Conservation (phyloP, 2,329 filamentous ascomycete genomes). For the Hypoxylon sp. region DNA sequence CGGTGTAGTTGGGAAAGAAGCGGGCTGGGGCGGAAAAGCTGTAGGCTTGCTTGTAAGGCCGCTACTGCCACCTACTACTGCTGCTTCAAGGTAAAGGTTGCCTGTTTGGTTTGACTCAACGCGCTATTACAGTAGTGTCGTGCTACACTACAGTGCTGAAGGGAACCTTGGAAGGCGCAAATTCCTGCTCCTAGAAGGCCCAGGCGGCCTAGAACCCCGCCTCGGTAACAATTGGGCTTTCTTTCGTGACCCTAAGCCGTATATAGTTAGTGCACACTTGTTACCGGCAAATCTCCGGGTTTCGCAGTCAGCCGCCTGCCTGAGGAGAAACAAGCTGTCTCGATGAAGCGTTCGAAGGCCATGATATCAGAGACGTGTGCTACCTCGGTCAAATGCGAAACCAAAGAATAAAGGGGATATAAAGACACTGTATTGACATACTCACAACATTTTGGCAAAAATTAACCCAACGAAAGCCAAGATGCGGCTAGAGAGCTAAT, state of each 20-base stretch:
- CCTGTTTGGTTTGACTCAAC: conserved; percentile 18
- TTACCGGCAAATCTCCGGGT: conserved; percentile 48
- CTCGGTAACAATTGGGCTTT: conserved; percentile 1
- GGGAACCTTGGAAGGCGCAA: conserved; percentile 1
- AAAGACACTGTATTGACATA: conserved; percentile 9
- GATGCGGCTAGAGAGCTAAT: conserved; percentile 15
- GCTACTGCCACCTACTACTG: conserved; percentile 2
- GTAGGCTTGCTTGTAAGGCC: conserved; percentile 8
- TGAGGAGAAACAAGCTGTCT: conserved; percentile 45
- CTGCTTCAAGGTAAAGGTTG: not conserved
- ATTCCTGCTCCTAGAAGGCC: conserved; percentile 21
- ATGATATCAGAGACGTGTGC: conserved; percentile 30
- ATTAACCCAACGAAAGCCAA: not conserved
- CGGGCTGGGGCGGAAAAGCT: conserved; percentile 29
- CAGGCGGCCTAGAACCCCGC: conserved; percentile 35
- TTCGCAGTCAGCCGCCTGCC: conserved; percentile 29
- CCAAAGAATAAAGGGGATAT: not conserved
- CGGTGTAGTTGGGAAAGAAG: conserved; percentile 39
- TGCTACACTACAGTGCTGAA: conserved; percentile 20
- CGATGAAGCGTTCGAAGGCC: conserved; percentile 31
- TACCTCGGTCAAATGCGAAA: conserved; percentile 10
- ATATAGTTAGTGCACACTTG: conserved; percentile 20
- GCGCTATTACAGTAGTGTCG: conserved; percentile 18
- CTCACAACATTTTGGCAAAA: conserved; percentile 16
- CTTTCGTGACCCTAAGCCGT: conserved; percentile 36